These are phyloP conservation scores for Cryoendolithus antarcticus DNA, from an alignment of 2,329 filamentous ascomycete species.

Conservation along the genomic window DNA sequence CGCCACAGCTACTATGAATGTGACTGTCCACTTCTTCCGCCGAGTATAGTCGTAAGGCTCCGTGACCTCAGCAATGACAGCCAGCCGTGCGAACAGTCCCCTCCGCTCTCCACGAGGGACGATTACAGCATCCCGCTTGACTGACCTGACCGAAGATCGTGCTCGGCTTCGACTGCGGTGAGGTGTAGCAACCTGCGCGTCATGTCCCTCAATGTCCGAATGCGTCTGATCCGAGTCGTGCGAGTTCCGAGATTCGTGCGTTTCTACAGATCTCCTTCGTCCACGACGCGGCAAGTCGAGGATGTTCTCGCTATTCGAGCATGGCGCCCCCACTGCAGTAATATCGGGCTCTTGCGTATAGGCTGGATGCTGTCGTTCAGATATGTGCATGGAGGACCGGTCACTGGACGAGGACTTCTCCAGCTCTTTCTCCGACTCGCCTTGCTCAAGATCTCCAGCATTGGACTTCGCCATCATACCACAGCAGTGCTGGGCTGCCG, in stretches of 20 bases:
- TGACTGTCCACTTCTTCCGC: slow-evolving; percentile 74
- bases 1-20: slow-evolving; percentile 62
- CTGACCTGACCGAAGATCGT: slow-evolving; percentile 15
- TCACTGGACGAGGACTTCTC: no score
- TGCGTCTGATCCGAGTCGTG: slow-evolving; percentile 13
- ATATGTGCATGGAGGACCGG: no score
- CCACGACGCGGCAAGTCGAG: not conserved
- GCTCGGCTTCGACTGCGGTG: slow-evolving; percentile 14
- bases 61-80: slow-evolving; percentile 67
- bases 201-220: slow-evolving; percentile 13
- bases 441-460: no score
- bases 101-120: slow-evolving; percentile 47
- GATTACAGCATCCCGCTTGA: slow-evolving; percentile 22
- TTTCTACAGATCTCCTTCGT: slow-evolving; percentile 1
- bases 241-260: slow-evolving; percentile 6
- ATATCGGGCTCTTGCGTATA: not conserved
- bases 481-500: no score
- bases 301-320: not conserved
- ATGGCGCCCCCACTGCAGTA: not conserved
- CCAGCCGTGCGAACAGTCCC: slow-evolving; percentile 59
- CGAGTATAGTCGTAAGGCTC: slow-evolving; percentile 61
- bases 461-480: no score
- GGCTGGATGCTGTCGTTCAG: no score
- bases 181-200: slow-evolving; percentile 17
- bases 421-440: no score